Evolutionary conservation across 768 basidiomycete genomes (phyloP).

Genomic region (Tulasnella sp.): DNA sequence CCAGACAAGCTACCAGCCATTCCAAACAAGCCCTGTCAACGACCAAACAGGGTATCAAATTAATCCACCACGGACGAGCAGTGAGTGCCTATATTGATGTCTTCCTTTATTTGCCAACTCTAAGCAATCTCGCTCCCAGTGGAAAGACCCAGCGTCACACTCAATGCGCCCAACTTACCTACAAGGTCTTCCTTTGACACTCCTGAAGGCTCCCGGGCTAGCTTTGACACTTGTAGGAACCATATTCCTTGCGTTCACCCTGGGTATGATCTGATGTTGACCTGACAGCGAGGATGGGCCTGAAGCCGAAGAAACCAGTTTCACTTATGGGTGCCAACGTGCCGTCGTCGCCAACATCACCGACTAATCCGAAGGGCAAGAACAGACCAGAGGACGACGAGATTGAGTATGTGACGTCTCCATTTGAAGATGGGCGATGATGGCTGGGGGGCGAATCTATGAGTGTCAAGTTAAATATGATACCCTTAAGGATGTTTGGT

Average conservation of each 20-base stretch:
- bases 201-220: conserved; percentile 5
- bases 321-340: conserved; percentile 31
- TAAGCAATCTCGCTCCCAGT: too few relatives aligned
- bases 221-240: conserved; percentile 19
- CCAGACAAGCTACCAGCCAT: background rate
- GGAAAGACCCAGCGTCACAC: too few relatives aligned
- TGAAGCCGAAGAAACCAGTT: conserved; percentile 66
- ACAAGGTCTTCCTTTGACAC: conserved; percentile 3
- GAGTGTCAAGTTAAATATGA: too few relatives aligned
- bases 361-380: conserved; percentile 7
- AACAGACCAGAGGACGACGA: conserved; percentile 9
- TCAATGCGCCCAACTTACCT: background rate
- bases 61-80: too few relatives aligned
- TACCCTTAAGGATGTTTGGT: too few relatives aligned
- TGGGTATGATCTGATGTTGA: background rate
- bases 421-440: conserved; percentile 21
- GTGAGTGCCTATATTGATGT: too few relatives aligned
- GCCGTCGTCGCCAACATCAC: background rate
- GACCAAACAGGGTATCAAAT: background rate
- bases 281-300: conserved; percentile 50
- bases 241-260: background rate
- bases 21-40: background rate
- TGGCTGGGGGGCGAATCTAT: too few relatives aligned
- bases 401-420: conserved; percentile 24
- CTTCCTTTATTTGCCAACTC: background rate